Percentiles rank a stretch among this genome's conserved stretches.
phyloP scores from a whole-genome alignment of 2,329 filamentous ascomycete genomes.

The Ophiostoma ips region DNA sequence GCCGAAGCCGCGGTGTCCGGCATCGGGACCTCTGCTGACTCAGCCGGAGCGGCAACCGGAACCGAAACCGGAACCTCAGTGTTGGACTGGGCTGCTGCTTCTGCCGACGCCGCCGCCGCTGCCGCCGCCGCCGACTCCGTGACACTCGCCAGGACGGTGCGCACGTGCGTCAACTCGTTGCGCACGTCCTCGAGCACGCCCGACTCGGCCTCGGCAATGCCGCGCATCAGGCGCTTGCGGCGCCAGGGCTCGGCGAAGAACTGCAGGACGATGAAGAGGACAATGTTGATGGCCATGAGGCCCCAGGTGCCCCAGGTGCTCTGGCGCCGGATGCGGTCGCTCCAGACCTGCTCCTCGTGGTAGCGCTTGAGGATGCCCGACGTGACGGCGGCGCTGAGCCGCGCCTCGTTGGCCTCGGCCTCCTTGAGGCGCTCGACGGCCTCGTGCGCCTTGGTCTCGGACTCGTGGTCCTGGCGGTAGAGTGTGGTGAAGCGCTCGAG shows the following conservation, averaged over 20 bases:
- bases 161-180: slow-evolving; percentile 26
- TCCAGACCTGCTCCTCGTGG: slow-evolving; percentile 99
- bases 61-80: too few relatives aligned
- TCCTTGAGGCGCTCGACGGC: slow-evolving; percentile 59
- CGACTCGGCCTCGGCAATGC: slow-evolving; percentile 68
- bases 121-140: slow-evolving; percentile 1
- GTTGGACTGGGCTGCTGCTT: too few relatives aligned
- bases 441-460: slow-evolving; percentile 68
- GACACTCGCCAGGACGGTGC: slow-evolving; percentile 16
- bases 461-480: slow-evolving; percentile 83
- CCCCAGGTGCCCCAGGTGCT: slow-evolving; percentile 98
- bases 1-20: too few relatives aligned
- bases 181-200: slow-evolving; percentile 36
- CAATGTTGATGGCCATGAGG: slow-evolving; percentile 89
- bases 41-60: too few relatives aligned
- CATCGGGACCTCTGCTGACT: too few relatives aligned
- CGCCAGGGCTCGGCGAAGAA: slow-evolving; percentile 91
- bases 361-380: slow-evolving; percentile 79
- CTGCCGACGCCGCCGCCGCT: neutral
- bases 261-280: slow-evolving; percentile 75
- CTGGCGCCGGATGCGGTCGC: slow-evolving; percentile 88
- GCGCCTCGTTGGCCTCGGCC: slow-evolving; percentile 69
- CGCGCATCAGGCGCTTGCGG: slow-evolving; percentile 62
- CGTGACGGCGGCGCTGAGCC: slow-evolving; percentile 60
- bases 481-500: slow-evolving; percentile 89